Evolutionary conservation across 305 asterid species (phyloP).

Genomic region (Plantago lanceolata): DNA sequence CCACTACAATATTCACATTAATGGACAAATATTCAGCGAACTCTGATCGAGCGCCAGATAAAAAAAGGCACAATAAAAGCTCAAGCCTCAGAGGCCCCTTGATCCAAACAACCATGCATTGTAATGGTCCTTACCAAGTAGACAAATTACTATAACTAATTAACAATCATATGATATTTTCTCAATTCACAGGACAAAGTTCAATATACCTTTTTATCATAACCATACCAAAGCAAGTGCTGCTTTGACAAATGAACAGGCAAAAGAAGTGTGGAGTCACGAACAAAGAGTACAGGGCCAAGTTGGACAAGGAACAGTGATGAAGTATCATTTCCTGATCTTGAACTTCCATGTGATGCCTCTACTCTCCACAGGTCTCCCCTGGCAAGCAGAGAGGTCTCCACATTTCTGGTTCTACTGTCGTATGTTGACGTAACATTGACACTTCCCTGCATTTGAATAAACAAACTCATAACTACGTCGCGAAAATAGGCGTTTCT

Average conservation of each 20-base stretch:
- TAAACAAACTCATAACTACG: neutral
- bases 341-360: constrained; percentile 82
- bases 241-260: constrained; percentile 93
- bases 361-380: constrained; percentile 99
- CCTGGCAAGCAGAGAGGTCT: constrained; percentile 78
- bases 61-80: constrained; percentile 7
- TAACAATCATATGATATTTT: neutral
- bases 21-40: neutral
- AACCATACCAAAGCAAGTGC: constrained; percentile 97
- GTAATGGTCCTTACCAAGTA: neutral
- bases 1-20: no score
- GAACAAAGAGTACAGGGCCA: constrained; percentile 93
- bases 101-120: constrained; percentile 15
- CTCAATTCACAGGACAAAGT: constrained; percentile 16
- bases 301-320: constrained; percentile 90
- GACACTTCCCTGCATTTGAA: constrained; percentile 59
- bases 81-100: neutral
- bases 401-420: constrained; percentile 62
- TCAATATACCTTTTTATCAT: constrained; percentile 83
- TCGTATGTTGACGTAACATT: constrained; percentile 78
- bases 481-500: neutral
- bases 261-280: constrained; percentile 92
- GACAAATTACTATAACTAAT: constrained; percentile 2
- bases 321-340: constrained; percentile 68
- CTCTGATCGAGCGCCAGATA: neutral